Base-by-base conservation (phyloP, 352 stramenopile genomes). In the Phytophthora crassamura region DNA sequence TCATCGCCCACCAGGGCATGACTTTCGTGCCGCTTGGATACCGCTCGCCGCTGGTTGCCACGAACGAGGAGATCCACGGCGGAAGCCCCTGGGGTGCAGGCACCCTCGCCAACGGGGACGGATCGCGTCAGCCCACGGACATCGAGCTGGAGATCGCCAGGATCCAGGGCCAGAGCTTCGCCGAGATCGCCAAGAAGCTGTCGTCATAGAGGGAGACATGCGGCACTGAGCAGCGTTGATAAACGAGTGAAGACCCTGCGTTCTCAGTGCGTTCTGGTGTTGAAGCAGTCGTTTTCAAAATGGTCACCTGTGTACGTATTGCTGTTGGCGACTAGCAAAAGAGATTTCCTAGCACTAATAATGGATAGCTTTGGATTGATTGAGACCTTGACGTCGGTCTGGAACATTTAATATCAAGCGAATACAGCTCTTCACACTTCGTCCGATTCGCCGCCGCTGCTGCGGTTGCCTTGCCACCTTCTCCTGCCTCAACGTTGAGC, bases 1-100 rank as follows among this genome's bases (percentile, higher is more conserved):
- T 94, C 69, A 75, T 96, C 35, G 67, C 78, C 14, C 88, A 97
- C 74, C 85, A 96, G 22, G 90, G 90, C 38, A 95, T 97, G 83
- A 80, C 85, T 30, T 97, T 95, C 63, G 83, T 97, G 34, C 89
- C 90, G 33, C 50, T 93, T 14, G 90, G 88, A 33, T 86, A 83
- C 58, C 75, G 75, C 34, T 66, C 67, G 3, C 77, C 69, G 0
- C 53, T 82, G 20, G 53, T 86, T 22, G 76, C 70, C 7, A 78
- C 77, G 57, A 75, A 85, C 34, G 69, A 89, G n/a, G 82, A 88
- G 47, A 59, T 89, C 14, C 85, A 91, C 45, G 85, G 83, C 32
- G 80, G 74, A 20, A 86, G 70, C 53, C 73, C 86, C 1, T 96
- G 90, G 74, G 88, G 88, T 28, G 75, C 86, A 16, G 90, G 90